phyloP scores from a whole-genome alignment of 768 basidiomycete species.

The Leccinum rimulosum region DNA sequence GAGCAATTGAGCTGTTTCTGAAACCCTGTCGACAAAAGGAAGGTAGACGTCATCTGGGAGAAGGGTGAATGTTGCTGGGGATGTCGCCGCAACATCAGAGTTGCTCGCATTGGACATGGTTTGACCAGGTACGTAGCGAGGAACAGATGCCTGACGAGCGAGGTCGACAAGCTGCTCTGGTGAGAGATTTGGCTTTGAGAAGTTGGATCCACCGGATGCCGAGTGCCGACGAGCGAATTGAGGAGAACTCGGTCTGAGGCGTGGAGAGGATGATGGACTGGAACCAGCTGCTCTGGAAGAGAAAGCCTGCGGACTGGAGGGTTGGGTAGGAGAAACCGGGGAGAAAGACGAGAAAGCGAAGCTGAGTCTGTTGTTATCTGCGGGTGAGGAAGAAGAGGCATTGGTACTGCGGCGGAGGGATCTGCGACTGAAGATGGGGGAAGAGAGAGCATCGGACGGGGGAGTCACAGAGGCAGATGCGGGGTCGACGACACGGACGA shows the following conservation, averaged over 20 bases:
- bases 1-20: slow-evolving; percentile 71
- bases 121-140: slow-evolving; percentile 23
- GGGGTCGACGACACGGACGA: slow-evolving; percentile 59
- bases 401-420: slow-evolving; percentile 32
- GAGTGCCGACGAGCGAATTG: slow-evolving; percentile 29
- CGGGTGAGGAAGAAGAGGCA: slow-evolving; percentile 26
- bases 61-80: slow-evolving; percentile 65
- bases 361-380: slow-evolving; percentile 41
- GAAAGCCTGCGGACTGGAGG: slow-evolving; percentile 31
- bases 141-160: slow-evolving; percentile 58
- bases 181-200: slow-evolving; percentile 50
- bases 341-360: slow-evolving; percentile 71
- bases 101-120: slow-evolving; percentile 4
- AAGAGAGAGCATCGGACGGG: slow-evolving; percentile 26
- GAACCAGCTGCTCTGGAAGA: slow-evolving; percentile 30
- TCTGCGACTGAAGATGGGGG: slow-evolving; percentile 29
- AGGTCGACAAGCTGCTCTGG: slow-evolving; percentile 77
- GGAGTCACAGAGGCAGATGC: slow-evolving; percentile 22
- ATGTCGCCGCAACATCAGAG: background rate
- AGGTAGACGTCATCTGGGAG: slow-evolving; percentile 77
- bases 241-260: slow-evolving; percentile 50
- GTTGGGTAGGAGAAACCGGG: slow-evolving; percentile 20
- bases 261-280: slow-evolving; percentile 40
- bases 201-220: slow-evolving; percentile 33
- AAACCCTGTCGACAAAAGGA: slow-evolving; percentile 81